phyloP scores from a whole-genome alignment of 179 eudicot genomes.

The Carnegiea gigantea region DNA sequence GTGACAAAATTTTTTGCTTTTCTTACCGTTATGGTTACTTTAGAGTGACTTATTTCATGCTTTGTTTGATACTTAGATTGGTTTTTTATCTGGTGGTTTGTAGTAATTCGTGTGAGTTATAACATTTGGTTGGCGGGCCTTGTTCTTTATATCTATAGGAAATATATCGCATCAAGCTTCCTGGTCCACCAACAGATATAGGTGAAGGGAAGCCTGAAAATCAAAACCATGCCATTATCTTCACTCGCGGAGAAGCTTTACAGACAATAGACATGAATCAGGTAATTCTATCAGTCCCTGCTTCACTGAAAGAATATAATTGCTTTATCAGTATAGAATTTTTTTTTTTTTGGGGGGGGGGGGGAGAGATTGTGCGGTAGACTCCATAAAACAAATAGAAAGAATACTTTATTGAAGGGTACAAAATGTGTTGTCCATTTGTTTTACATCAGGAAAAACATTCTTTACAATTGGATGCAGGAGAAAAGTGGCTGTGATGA shows the following conservation, averaged over 20 bases:
- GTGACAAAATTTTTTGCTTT: background rate
- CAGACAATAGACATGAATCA: conserved; percentile 99
- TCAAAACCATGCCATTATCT: conserved; percentile 97
- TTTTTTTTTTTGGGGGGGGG: background rate
- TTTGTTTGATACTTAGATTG: background rate
- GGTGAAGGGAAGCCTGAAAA: conserved; percentile 99
- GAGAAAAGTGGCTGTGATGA: background rate
- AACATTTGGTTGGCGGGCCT: background rate
- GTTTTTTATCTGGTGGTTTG: background rate
- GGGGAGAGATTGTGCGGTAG: background rate
- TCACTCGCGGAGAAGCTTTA: conserved; percentile 97
- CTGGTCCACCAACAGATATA: conserved; percentile 82
- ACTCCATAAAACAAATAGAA: background rate
- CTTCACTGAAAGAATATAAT: background rate
- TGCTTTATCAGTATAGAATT: background rate
- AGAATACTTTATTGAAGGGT: background rate
- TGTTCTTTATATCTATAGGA: conserved; percentile 47
- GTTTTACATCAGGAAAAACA: too few species aligned
- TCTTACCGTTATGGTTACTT: background rate
- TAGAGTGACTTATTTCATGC: background rate
- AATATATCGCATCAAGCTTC: conserved; percentile 98
- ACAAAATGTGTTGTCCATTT: too few species aligned
- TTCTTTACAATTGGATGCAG: too few species aligned
- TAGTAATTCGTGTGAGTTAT: background rate
- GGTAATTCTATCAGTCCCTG: conserved; percentile 36